These are phyloP conservation scores for Boletellus sp. DNA, from an alignment of 1,284 basidiomycete genomes.

Conservation along the genomic window DNA sequence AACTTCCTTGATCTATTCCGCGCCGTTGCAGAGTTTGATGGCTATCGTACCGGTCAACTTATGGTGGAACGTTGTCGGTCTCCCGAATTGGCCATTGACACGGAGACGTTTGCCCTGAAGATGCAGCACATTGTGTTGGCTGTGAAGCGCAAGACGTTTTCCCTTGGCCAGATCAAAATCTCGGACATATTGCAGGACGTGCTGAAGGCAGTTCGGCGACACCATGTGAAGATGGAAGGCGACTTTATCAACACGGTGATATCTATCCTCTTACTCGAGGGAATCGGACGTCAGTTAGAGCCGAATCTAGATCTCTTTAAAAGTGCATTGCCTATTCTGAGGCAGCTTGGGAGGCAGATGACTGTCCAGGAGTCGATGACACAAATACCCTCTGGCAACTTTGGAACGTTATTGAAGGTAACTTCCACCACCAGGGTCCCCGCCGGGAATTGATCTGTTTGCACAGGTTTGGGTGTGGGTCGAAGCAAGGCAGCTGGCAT, in stretches of 20 bases:
- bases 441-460: conserved; percentile 1
- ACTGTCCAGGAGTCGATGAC: conserved; percentile 71
- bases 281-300: conserved; percentile 93
- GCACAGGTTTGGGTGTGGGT: conserved; percentile 84
- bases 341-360: conserved; percentile 88
- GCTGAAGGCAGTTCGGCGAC: conserved; percentile 80
- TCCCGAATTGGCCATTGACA: conserved; percentile 87
- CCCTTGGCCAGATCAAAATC: conserved; percentile 92
- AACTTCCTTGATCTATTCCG: conserved; percentile 98
- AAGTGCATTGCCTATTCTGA: conserved; percentile 84
- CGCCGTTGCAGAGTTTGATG: conserved; percentile 94
- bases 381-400: conserved; percentile 60
- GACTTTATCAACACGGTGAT: conserved; percentile 99
- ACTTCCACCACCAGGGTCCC: conserved; percentile 14
- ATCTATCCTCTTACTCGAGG: conserved; percentile 89
- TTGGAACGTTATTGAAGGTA: conserved; percentile 85
- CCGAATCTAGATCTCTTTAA: conserved; percentile 92
- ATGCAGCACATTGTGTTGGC: conserved; percentile 94
- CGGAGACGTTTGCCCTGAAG: conserved; percentile 93
- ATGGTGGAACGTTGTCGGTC: conserved; percentile 96
- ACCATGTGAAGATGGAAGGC: conserved; percentile 98
- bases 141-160: conserved; percentile 96
- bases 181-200: conserved; percentile 91
- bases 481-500: conserved; percentile 85
- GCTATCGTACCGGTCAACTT: conserved; percentile 88